These are phyloP conservation scores for Fagopyrum tataricum DNA, from an alignment of 148 eudicot species.

Conservation along the genomic window DNA sequence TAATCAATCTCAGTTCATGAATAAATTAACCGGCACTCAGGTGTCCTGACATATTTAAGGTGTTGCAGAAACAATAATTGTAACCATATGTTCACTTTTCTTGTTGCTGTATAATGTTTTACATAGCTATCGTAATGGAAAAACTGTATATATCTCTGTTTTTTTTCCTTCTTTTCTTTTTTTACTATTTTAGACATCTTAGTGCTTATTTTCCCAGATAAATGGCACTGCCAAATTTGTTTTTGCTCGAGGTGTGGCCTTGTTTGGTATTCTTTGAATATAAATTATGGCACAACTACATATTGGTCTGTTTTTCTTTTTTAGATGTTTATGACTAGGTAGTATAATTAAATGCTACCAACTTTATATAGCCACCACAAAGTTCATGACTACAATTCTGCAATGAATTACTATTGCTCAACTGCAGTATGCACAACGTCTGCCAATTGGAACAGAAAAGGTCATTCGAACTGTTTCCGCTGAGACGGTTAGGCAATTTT, in stretches of 20 bases:
- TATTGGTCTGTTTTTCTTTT: background rate
- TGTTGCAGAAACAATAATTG: background rate
- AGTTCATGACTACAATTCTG: background rate
- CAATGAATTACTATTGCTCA: background rate
- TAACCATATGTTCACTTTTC: background rate
- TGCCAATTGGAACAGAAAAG: slow-evolving; percentile 84
- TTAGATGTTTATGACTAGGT: background rate
- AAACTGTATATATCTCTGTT: background rate
- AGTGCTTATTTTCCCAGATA: background rate
- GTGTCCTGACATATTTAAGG: background rate
- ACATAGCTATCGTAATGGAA: background rate
- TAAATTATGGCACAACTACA: background rate
- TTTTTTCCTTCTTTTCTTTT: background rate
- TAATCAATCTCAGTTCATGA: background rate
- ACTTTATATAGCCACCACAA: background rate
- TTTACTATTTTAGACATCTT: background rate
- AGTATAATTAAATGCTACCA: background rate
- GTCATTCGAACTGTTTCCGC: slow-evolving; percentile 72
- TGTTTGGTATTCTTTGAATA: background rate
- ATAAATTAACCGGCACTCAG: background rate
- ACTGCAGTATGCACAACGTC: slow-evolving; percentile 80
- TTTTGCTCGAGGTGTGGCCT: background rate
- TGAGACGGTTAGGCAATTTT: slow-evolving; percentile 58
- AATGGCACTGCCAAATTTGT: background rate
- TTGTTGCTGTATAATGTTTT: background rate